Conservation (phyloP, 2,329 filamentous ascomycete species). For the Hymenoscyphus infarciens region DNA sequence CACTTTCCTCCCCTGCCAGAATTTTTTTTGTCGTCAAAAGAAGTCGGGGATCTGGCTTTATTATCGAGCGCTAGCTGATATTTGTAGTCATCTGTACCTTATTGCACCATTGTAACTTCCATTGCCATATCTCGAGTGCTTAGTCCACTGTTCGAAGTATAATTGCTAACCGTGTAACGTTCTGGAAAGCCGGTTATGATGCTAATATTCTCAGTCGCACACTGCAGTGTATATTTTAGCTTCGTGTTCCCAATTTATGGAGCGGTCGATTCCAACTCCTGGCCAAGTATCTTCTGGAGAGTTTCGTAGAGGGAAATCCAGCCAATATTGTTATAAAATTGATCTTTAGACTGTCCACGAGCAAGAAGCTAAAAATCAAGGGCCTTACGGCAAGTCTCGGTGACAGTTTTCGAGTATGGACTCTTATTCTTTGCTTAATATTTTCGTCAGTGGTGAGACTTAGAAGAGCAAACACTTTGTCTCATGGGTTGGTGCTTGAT, state of each 20-base stretch:
- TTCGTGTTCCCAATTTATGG: neutral
- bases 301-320: neutral
- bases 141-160: neutral
- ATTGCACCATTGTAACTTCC: neutral
- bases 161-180: neutral
- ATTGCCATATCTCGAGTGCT: neutral
- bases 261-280: neutral
- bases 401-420: neutral
- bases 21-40: neutral
- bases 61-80: neutral
- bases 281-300: neutral
- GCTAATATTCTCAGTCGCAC: neutral
- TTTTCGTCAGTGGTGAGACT: neutral
- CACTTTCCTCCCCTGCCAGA: neutral
- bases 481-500: neutral
- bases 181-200: neutral
- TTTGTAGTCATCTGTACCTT: neutral
- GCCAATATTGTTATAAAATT: neutral
- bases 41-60: neutral
- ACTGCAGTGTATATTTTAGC: neutral
- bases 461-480: conserved; percentile 1
- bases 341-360: neutral
- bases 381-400: neutral
- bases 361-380: neutral
- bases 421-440: neutral